Conservation (phyloP, 768 basidiomycete genomes). For the Neoboletus brunneissimus region DNA sequence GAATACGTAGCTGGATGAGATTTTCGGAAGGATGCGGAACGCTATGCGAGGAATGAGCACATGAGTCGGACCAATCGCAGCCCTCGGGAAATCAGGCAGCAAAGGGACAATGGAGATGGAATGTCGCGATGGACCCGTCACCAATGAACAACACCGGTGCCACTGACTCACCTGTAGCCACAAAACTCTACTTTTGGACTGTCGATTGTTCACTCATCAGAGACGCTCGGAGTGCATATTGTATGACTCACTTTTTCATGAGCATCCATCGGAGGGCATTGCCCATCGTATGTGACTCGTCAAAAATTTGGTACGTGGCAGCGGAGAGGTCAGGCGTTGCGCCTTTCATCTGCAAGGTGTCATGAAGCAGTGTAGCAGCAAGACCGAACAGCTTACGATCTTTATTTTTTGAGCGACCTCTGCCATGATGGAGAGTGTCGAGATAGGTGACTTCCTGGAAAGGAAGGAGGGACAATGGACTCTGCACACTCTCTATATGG, state of each 20-base stretch:
- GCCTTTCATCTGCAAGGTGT: constrained; percentile 69
- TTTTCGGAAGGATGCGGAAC: constrained; percentile 95
- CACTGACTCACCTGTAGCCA: constrained; percentile 77
- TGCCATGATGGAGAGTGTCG: constrained; percentile 20
- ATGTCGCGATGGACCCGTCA: too few relatives aligned
- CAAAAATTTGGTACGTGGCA: constrained; percentile 87
- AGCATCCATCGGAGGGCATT: constrained; percentile 96
- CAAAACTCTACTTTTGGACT: constrained; percentile 98
- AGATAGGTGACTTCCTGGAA: not conserved
- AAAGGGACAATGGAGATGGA: constrained; percentile 20
- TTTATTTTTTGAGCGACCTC: constrained; percentile 32
- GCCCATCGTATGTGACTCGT: constrained; percentile 95
- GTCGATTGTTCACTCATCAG: constrained; percentile 29
- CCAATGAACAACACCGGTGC: too few relatives aligned
- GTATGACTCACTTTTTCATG: constrained; percentile 87
- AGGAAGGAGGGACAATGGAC: not conserved
- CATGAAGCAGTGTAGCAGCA: constrained; percentile 1
- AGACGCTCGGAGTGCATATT: not conserved
- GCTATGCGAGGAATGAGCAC: constrained; percentile 15
- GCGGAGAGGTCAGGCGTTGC: constrained; percentile 78
- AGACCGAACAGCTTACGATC: constrained; percentile 24
- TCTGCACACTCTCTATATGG: constrained; percentile 15
- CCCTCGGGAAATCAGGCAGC: not conserved
- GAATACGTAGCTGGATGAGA: constrained; percentile 94
- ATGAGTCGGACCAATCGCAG: not conserved